Evolutionary conservation across 306 rosid species (phyloP), one percentile per base, ranked within the genome.

Genomic region (Malus fusca): DNA sequence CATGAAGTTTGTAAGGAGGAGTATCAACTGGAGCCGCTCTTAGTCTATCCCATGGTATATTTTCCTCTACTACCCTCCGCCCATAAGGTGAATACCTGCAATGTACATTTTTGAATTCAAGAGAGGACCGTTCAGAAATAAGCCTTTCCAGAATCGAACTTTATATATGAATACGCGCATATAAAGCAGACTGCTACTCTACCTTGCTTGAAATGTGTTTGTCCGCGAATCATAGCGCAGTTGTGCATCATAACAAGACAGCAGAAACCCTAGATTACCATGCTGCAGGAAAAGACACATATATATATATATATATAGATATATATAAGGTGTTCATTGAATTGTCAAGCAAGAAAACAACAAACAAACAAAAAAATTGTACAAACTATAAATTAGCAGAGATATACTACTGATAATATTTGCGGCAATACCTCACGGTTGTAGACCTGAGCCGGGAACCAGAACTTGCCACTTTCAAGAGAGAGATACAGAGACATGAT

Each of bases 381-480:
- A 14, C 13, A 46, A 66, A 14, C 26, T 48, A 19, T 11, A 26
- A 7, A 66, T 17, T 33, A 33, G 6, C 53, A 48, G 53, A 15
- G 53, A 15, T 48, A 14, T 48, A 48, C 53, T 48, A 4, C 8
- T 14, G 53, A 48, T 14, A 48, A 15, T 48, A 28, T 69, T 9
- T 62, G 56, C 77, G 78, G 80, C 63, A 17, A 74, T 85, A 95
- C 99, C 98, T 96, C 98, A 12, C 99, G 90, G 76, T 92, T 96
- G 80, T 86, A 96, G 76, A 96, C 99, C 85, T 96, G 99, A 79
- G 96, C 97, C 21, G 98, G 99, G 75, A 96, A 96, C 97, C 97
- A 96, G 75, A 92, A 81, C 65, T 76, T 77, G 63, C 99, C 97
- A 83, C 56, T 83, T 75, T 92, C 92, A 61, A 96, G 99, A 72